phyloP scores from a whole-genome alignment of 2,329 filamentous ascomycete genomes.

The Lecanosticta acicola region DNA sequence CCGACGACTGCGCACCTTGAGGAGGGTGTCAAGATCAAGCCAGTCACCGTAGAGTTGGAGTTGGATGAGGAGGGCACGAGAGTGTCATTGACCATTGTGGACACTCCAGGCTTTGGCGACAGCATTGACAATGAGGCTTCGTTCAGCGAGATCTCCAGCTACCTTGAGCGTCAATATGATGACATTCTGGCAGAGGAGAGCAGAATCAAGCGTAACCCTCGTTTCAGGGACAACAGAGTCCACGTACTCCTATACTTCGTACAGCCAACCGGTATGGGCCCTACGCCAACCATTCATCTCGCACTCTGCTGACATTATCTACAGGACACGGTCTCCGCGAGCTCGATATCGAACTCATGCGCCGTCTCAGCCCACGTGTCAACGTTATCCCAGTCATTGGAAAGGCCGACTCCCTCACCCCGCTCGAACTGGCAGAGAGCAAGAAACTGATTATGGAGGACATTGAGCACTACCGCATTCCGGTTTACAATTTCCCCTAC shows the following conservation, averaged over 20 bases:
- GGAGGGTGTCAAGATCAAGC: slow-evolving; percentile 97
- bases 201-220: slow-evolving; percentile 99
- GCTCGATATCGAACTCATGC: slow-evolving; percentile 99
- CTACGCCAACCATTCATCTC: background rate
- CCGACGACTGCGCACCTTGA: slow-evolving; percentile 81
- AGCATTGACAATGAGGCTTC: slow-evolving; percentile 95
- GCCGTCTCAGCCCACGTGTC: slow-evolving; percentile 92
- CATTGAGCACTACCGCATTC: slow-evolving; percentile 99
- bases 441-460: slow-evolving; percentile 99
- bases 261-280: slow-evolving; percentile 70
- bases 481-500: slow-evolving; percentile 99
- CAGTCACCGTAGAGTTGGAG: slow-evolving; percentile 92
- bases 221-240: slow-evolving; percentile 98
- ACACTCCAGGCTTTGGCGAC: slow-evolving; percentile 96
- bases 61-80: slow-evolving; percentile 97
- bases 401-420: slow-evolving; percentile 95
- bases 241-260: slow-evolving; percentile 99
- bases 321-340: slow-evolving; percentile 70
- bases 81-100: slow-evolving; percentile 96
- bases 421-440: slow-evolving; percentile 92
- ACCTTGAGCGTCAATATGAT: slow-evolving; percentile 98
- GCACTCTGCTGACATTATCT: slow-evolving; percentile 9
- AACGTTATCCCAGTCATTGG: slow-evolving; percentile 99
- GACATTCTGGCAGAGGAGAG: slow-evolving; percentile 99
- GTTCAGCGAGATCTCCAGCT: slow-evolving; percentile 96